Conservation (phyloP, 2,329 filamentous ascomycete species). For the Alternaria gaisen region DNA sequence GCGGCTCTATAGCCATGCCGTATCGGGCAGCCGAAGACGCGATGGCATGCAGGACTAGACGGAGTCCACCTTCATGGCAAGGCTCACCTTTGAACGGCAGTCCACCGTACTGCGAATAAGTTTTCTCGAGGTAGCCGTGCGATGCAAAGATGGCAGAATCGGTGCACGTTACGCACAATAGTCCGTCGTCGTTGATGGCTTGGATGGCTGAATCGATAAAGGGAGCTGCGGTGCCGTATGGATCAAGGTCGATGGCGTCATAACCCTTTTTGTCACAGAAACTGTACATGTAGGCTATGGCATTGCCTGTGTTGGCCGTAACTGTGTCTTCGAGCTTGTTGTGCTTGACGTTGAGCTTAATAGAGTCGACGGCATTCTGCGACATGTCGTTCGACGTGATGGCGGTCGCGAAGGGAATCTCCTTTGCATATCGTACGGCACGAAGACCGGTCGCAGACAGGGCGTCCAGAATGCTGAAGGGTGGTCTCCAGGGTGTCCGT, state of each 20-base stretch:
- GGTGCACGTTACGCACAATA: constrained; percentile 95
- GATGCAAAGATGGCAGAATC: constrained; percentile 96
- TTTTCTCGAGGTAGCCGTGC: constrained; percentile 92
- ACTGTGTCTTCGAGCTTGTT: constrained; percentile 79
- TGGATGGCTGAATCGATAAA: constrained; percentile 94
- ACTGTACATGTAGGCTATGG: constrained; percentile 89
- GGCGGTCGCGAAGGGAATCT: constrained; percentile 83
- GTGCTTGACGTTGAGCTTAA: constrained; percentile 83
- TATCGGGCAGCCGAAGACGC: constrained; percentile 84
- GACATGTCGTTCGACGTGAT: constrained; percentile 93
- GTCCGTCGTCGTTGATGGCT: constrained; percentile 83
- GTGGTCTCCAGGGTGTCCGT: constrained; percentile 30
- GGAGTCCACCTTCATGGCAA: constrained; percentile 88
- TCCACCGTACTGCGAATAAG: constrained; percentile 92
- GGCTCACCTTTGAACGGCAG: constrained; percentile 83
- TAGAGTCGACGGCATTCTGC: constrained; percentile 76
- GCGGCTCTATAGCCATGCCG: constrained; percentile 86
- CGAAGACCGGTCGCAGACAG: constrained; percentile 92
- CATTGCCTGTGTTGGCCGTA: constrained; percentile 79
- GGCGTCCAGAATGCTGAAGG: constrained; percentile 81
- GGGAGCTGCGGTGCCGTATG: constrained; percentile 90
- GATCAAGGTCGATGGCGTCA: constrained; percentile 95
- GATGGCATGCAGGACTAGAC: constrained; percentile 84
- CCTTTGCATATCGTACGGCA: constrained; percentile 88
- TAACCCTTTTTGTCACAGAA: constrained; percentile 70